Base-by-base conservation (phyloP, 176 grass and related monocot species). In the Saccharum officinarum region DNA sequence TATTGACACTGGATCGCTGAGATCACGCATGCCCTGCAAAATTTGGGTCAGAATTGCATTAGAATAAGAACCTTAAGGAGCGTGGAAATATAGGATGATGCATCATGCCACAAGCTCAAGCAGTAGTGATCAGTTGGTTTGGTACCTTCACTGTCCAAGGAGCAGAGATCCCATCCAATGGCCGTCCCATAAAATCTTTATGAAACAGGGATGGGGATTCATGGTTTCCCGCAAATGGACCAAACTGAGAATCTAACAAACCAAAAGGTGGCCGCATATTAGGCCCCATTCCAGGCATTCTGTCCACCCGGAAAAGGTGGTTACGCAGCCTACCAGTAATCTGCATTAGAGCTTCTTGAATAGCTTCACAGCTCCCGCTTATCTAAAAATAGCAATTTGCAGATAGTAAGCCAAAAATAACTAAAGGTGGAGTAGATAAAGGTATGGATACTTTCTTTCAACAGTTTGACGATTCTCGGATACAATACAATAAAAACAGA, bases 341-440 rank as follows among this genome's bases (percentile, higher is more conserved):
- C 83, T 92, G 97, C 85, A 94, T 82, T 50, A 99, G 73, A 79
- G 97, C 97, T 88, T 99, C 93, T 73, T 99, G 90, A 72, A 96
- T 90, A 67, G 83, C 81, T 86, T 94, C 97, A 73, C 73, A 93
- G 71, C 85, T 72, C 57, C 97, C 94, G 55, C 41, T 94, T 81
- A 99, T 91, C 97, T 99, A 66, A 54, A 80, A 88, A 77, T 63
- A 86, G 7, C 76, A 34, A 88, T 47, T 52, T 67, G 23, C 47
- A 66, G 77, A 83, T 78, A 82, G 45, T 77, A 73, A 81, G 38
- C 9, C 18, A 36, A 66, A 69, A 80, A 26, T 18, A 75, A 57
- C 6, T 45, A 85, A 37, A 50, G 50, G 45, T 69, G 50, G 36
- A 64, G 1, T 36, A 73, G 23, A 68, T 41, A 83, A 63, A 91